phyloP scores from a whole-genome alignment of 2,329 filamentous ascomycete genomes.

The Ophiognomonia clavigignenti-juglandacearum region DNA sequence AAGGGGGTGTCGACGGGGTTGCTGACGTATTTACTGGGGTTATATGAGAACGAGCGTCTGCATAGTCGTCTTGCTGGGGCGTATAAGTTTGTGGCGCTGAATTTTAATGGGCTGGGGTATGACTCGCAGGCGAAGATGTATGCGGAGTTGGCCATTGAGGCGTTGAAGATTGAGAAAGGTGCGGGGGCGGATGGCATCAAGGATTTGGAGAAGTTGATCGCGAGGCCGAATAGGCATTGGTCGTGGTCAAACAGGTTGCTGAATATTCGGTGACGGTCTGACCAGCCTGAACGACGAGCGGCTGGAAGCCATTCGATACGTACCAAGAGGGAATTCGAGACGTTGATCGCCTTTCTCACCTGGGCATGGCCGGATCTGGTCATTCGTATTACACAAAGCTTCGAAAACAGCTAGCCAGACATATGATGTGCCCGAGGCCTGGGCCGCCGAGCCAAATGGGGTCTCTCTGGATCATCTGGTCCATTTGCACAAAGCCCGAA shows the following conservation, averaged over 20 bases:
- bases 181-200: slow-evolving; percentile 22
- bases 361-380: too few species aligned
- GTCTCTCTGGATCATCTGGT: too few species aligned
- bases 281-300: too few species aligned
- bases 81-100: slow-evolving; percentile 33
- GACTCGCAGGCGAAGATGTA: slow-evolving; percentile 26
- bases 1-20: slow-evolving; percentile 23
- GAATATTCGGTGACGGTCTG: background rate
- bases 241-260: background rate
- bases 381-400: too few species aligned
- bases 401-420: too few species aligned
- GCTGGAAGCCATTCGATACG: too few species aligned
- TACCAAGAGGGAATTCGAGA: too few species aligned
- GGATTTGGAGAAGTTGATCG: slow-evolving; percentile 27
- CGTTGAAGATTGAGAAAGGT: slow-evolving; percentile 28
- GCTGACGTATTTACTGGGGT: slow-evolving; percentile 23
- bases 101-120: slow-evolving; percentile 31
- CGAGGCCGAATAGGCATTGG: background rate
- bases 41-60: slow-evolving; percentile 30
- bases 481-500: too few species aligned
- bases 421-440: too few species aligned
- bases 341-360: too few species aligned
- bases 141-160: slow-evolving; percentile 27
- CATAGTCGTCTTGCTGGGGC: slow-evolving; percentile 28
- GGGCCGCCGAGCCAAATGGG: too few species aligned